These are phyloP conservation scores for Boletus insuetus DNA, from an alignment of 768 basidiomycete species.

Conservation along the genomic window DNA sequence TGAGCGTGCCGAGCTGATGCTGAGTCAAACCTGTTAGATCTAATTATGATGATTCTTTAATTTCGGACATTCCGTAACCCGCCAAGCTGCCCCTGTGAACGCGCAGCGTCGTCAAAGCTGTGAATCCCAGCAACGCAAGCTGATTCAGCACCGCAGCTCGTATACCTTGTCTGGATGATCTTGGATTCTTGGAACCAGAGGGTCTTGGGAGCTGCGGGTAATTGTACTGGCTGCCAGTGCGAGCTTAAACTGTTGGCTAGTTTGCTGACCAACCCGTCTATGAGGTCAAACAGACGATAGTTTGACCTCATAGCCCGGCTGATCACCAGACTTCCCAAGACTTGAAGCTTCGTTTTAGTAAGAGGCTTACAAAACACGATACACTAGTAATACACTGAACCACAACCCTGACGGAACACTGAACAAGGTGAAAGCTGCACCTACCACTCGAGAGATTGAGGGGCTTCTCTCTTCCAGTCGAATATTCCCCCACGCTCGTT, in stretches of 20 bases:
- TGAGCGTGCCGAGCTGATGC: no score
- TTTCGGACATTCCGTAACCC: background rate
- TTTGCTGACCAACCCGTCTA: background rate
- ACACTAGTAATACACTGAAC: background rate
- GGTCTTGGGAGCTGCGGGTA: no score
- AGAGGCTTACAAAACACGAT: background rate
- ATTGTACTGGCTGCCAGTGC: no score
- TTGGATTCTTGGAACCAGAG: background rate
- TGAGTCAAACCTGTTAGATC: no score
- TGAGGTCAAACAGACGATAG: background rate
- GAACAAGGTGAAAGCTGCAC: background rate
- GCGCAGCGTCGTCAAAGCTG: background rate
- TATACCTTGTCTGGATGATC: background rate
- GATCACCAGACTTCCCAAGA: background rate
- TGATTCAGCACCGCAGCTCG: background rate
- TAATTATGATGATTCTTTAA: no score
- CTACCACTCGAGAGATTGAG: background rate
- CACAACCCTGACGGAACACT: background rate
- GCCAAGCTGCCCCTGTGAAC: background rate
- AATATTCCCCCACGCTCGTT: constrained; percentile 1
- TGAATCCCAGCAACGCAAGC: no score
- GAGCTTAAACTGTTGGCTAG: background rate
- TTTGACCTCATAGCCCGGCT: background rate
- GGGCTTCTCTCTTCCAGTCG: background rate
- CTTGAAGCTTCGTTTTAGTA: background rate